Conservation (phyloP, 331 rosid genomes). For the Quercus phellos region DNA sequence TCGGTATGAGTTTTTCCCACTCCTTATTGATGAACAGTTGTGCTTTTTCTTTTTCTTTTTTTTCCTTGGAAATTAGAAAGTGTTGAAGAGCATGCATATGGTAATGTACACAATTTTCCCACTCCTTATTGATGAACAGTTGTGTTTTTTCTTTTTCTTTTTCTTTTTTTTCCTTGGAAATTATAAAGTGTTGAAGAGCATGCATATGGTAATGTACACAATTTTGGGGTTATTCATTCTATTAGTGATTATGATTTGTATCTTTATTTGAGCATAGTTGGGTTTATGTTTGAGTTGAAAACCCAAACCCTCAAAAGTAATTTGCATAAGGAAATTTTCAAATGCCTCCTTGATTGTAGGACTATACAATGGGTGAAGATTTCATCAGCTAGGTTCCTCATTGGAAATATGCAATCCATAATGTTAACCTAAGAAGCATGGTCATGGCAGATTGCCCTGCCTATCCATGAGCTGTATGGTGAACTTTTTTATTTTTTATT, state of each 20-base stretch:
- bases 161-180: too few species aligned
- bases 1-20: constrained; percentile 30
- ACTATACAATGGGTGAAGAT: background rate
- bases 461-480: too few species aligned
- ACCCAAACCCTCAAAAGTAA: background rate
- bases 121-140: background rate
- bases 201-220: background rate
- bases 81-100: background rate
- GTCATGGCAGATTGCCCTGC: too few species aligned
- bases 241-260: background rate
- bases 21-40: background rate
- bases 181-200: background rate
- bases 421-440: too few species aligned
- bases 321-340: background rate
- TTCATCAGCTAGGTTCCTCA: background rate
- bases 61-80: background rate
- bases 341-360: background rate
- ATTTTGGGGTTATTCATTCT: too few species aligned
- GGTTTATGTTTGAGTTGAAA: background rate
- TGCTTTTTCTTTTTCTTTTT: background rate
- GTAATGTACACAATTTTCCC: background rate
- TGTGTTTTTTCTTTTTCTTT: background rate
- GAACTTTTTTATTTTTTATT: too few species aligned
- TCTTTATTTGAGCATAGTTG: background rate
- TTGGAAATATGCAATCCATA: background rate